Evolutionary conservation across 108 stramenopile genomes (phyloP), one percentile per base, ranked within the genome.

Genomic region (Skeletonema marinoi): DNA sequence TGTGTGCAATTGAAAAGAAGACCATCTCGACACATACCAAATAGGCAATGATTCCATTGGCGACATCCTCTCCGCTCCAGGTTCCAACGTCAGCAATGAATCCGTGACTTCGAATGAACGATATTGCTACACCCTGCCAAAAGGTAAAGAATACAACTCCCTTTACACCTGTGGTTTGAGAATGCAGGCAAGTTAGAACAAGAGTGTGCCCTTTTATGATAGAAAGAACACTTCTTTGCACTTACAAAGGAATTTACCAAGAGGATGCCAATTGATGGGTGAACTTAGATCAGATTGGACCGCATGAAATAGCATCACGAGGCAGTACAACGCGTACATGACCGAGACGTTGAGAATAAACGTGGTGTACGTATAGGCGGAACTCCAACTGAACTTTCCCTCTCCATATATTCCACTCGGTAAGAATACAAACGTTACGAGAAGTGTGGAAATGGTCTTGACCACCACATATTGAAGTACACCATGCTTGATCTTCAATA

Each of bases 71-170:
- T 6, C 89, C 92, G 31, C 88, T 88, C 96, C 96, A 96, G 10
- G 65, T 78, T 13, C 92, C 93, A 44, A 91, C 85, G 46, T 91
- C 88, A 25, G 82, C 88, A 72, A 96, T 94, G 44, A 93, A 68
- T 3, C 92, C 91, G 50, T 88, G 82, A 46, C 85, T 87, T 17
- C 85, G 60, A 2, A 98, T 60, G 32, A 92, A 93, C 29, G 89
- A 88, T 56, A 99, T 95, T 19, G 83, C 74, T 11, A 98, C 90
- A 13, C 93, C 87, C 80, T 99, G 98, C 98, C 96, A 96, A 91
- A 95, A 99, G 1, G 97, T 96, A 69, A 98, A 96, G 81, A 99
- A 99, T 6, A 99, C 92, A n/a, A 99, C 96, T 17, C 94, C 95
- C 79, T 99, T 99, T 46, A 99, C 88, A 66, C n/a, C n/a, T n/a